Evolutionary conservation across 306 rosid genomes (phyloP).

Genomic region (Castanea mollissima): DNA sequence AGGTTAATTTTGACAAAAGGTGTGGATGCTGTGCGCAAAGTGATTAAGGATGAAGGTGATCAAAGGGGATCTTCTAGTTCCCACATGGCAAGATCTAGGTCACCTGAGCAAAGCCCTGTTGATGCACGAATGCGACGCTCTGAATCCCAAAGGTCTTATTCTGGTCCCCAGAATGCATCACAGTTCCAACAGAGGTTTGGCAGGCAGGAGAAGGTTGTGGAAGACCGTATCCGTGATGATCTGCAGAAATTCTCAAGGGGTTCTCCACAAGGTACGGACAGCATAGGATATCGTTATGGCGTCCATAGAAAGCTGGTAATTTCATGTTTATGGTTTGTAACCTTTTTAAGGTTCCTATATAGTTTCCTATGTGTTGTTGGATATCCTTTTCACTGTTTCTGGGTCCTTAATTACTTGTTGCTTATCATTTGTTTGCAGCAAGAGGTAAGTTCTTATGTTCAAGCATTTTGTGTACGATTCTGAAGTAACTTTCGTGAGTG

Average conservation of each 20-base stretch:
- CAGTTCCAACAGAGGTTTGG: conserved; percentile 74
- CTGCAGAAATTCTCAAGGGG: conserved; percentile 70
- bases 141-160: conserved; percentile 72
- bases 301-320: conserved; percentile 76
- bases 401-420: conserved; percentile 46
- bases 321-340: conserved; percentile 57
- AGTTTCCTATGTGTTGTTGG: conserved; percentile 20
- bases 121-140: conserved; percentile 64
- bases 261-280: conserved; percentile 99
- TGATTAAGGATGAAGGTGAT: conserved; percentile 77
- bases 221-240: conserved; percentile 71
- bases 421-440: conserved; percentile 84
- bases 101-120: conserved; percentile 87
- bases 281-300: conserved; percentile 75
- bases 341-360: conserved; percentile 36
- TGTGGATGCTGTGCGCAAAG: conserved; percentile 90
- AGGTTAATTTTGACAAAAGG: conserved; percentile 80
- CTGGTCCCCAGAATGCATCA: conserved; percentile 62
- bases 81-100: conserved; percentile 68
- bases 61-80: conserved; percentile 67
- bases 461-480: conserved; percentile 66
- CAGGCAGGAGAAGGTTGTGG: conserved; percentile 77
- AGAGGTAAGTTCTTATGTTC: conserved; percentile 97
- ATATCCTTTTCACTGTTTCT: conserved; percentile 15
- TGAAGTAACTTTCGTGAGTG: conserved; percentile 52